Base-by-base conservation (phyloP, 2,329 filamentous ascomycete species). In the Ophiostoma ips region DNA sequence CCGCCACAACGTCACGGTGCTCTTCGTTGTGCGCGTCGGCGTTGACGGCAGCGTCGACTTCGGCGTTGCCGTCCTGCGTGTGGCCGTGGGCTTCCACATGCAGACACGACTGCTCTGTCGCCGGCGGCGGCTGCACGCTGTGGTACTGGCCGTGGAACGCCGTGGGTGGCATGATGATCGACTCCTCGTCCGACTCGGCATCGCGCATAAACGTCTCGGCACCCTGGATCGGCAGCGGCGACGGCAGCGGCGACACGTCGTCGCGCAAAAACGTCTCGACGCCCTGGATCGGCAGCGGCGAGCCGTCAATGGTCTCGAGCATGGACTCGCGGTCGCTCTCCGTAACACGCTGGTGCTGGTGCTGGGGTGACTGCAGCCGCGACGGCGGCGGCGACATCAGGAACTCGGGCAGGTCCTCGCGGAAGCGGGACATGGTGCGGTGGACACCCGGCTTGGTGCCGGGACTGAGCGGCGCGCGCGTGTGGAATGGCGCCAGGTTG, bases 321-420 rank as follows among this genome's bases (percentile, higher is more conserved):
- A 41, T 28, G 24, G 40, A 43, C 21, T 43, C 40, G 40, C 24
- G 21, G 21, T 43, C 40, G 21, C 30, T 43, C 7, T 43, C 40
- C 40, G 28, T n/a, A n/a, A 15, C n/a, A 35, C 16, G 3, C 12
- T 24, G 30, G 59, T 19, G 60, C 38, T 3, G 56, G 53, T 13
- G 72, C 75, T 58, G 24, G 21, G 24, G 24, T 24, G 40, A 43
- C 11, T 43, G 40, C 24, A 89, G 69, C 24, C 84, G 76, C 1
- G 88, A 94, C 55, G 87, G 83, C 9, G 40, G 16, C 3, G 40
- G 40, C 15, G 40, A 43, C 12, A 89, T 65, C 2, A 87, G 84
- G 48, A 87, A 75, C 61, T 95, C 90, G 4, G 88, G 89, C 12
- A 95, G 73, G 60, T 95, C 88, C 67, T 96, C 90, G 46, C 85